Evolutionary conservation across 345 rosid species (phyloP), one percentile per base, ranked within the genome.

Genomic region (Streptanthus diversifolius): DNA sequence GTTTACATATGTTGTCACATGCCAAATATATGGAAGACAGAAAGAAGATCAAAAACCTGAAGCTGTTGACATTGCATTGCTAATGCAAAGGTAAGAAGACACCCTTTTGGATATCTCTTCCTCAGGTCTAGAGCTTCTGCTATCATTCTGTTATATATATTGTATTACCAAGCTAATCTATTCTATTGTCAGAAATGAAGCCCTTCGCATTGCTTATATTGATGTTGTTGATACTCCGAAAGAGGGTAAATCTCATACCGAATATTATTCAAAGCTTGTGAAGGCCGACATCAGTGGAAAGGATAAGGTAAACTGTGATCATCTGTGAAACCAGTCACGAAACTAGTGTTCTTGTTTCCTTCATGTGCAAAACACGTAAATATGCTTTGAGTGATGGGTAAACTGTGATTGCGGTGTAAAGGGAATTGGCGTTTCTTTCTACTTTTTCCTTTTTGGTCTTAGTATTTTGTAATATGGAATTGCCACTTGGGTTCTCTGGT

Each of bases 1-100:
- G 83, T 93, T 93, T 63, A 93, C 98, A 0, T 93, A 93, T 48
- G 97, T 89, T 21, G 88, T 93, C 74, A 93, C 98, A 47, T 91
- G 98, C 75, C 98, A 93, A 79, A 93, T 93, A 70, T 93, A 93
- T 81, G 98, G 98, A 66, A 91, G 84, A 77, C 98, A 93, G 78
- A 93, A 93, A 71, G 98, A 93, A 85, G 90, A 89, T 51, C 95
- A 83, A 72, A 89, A 93, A 73, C 96, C 95, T 60, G 86, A 93
- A 85, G 98, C 98, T 53, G 80, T 84, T 71, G 97, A 93, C 83
- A 88, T 93, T 82, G 98, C 97, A 66, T 65, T 88, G 80, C 84
- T 93, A 22, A 89, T 93, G 98, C 98, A 91, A 82, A 85, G 87
- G 98, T 89, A 63, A 74, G 67, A 72, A 30, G 35, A 63, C 44